Evolutionary conservation across 139 green algal species (phyloP), one percentile per base, ranked within the genome.

Genomic region (Raphidocelis subcapitata): DNA sequence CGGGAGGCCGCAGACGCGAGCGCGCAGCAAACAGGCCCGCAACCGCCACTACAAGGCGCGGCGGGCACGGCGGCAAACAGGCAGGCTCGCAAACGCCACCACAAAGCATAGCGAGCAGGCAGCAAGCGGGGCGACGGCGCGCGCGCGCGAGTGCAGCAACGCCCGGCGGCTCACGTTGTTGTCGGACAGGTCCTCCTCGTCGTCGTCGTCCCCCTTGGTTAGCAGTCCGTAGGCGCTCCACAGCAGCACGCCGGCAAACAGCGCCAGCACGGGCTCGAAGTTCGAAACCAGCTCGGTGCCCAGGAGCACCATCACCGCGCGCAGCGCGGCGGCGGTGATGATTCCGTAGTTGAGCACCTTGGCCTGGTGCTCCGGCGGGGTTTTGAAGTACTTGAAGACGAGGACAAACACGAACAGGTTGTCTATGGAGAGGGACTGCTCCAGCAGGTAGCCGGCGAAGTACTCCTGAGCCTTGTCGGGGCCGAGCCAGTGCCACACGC

Each of bases 401-500:
- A 99, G 88, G 29, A 98, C 86, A 66, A 99, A 99, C 21, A 99
- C 95, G 84, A 99, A 98, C 32, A 99, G 83, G 74, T 99, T 99
- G 88, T 99, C 95, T 2, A 99, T 90, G 4, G 85, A 94, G 33
- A 99, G 76, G 32, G 74, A 92, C 85, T 99, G 95, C 83, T 99
- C 95, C 77, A 99, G 76, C 31, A 99, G 76, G 79, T 99, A 99
- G 0, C 95, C 95, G 28, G 93, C 92, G 80, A 97, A 97, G 67
- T 90, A 98, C 66, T 89, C 83, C 65, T 89, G 79, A 1, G 81
- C 83, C 60, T 89, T 89, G 28, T 84, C 76, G 1, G 72, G 55
- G 49, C 84, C 84, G 41, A 49, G 41, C 8, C 8, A 49, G 41
- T 49, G 41, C 84, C 87, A 94, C 5, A 96, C 79, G 26, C 87